Base-by-base conservation (phyloP, 2,329 filamentous ascomycete genomes). In the Penicillium sp. region DNA sequence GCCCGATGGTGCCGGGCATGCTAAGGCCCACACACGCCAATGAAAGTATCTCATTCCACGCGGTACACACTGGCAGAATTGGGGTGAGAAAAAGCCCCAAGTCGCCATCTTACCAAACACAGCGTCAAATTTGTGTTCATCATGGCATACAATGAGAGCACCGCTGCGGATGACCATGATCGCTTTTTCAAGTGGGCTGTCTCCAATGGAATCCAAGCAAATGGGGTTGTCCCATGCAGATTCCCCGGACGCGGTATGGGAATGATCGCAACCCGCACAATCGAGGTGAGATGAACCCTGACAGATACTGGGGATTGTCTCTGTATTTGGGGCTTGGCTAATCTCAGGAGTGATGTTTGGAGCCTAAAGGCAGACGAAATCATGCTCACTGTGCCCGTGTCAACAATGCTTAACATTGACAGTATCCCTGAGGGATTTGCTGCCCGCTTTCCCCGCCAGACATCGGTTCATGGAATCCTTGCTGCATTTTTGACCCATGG, bases 171-270 rank as follows among this genome's bases (percentile, higher is more conserved):
- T 27, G 24, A 27, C 24, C 24, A 27, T 27, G 24, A 27, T 27
- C 3, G 24, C 3, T 27, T 27, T 27, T 27, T 6, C 24, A 27
- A 27, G 3, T 95, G 91, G 89, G 87, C 88, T 1, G 69, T 77
- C 42, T 71, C 74, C 3, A 80, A 84, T 48, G 89, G 88, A 8
- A 81, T 94, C 29, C 74, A 80, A 44, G 82, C 92, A 62, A 80
- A 87, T 60, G 86, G 86, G 34, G 83, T 94, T 42, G 77, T 77
- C 1, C 86, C 90, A 2, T 79, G 84, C 38, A 77, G 76, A 45
- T 84, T 95, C n/a, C 83, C 86, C 1, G 87, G 86, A 2, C 81
- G 88, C 53, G 91, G 91, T 40, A 82, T 93, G 53, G 91, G 92
- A 38, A 85, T 96, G 46, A 79, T 92, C 27, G 87, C 90, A 7